These are phyloP conservation scores for Ceratobasidium sp. DNA, from an alignment of 1,284 basidiomycete species.

Conservation along the genomic window DNA sequence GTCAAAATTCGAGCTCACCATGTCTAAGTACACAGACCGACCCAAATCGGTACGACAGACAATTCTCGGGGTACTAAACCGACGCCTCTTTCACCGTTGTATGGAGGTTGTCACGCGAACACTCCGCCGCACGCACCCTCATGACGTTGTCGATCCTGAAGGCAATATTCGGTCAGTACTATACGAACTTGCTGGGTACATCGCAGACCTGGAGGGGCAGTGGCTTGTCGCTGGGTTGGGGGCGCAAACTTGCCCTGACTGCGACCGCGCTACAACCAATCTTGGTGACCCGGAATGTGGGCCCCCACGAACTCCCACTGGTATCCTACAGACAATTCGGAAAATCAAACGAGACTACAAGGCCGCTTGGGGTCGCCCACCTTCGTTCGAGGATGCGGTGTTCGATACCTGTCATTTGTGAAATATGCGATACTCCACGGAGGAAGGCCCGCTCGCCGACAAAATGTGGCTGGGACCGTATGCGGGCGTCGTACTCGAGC, in stretches of 20 bases:
- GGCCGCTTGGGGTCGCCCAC: not conserved
- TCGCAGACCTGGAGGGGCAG: slow-evolving; percentile 17
- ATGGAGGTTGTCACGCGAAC: not conserved
- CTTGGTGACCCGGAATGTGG: slow-evolving; percentile 2
- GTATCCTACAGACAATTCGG: not conserved
- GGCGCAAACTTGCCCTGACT: not conserved
- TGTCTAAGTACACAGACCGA: not conserved
- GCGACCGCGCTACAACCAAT: not conserved
- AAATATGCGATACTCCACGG: slow-evolving; percentile 14
- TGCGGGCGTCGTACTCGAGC: slow-evolving; percentile 21
- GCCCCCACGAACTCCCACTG: not conserved
- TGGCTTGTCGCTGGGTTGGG: not conserved
- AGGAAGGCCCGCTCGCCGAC: slow-evolving; percentile 4
- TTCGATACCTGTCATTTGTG: too few relatives aligned
- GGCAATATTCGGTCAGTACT: not conserved
- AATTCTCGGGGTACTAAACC: not conserved
- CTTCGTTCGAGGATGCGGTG: not conserved
- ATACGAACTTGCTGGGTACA: not conserved
- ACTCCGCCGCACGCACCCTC: not conserved
- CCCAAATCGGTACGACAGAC: not conserved
- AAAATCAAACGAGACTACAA: not conserved
- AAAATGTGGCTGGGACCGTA: slow-evolving; percentile 8
- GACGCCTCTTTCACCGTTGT: slow-evolving; percentile 20
- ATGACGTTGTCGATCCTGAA: slow-evolving; percentile 6
- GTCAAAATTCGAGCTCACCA: not conserved